phyloP scores from a whole-genome alignment of 345 rosid genomes.

The Capsella bursapastoris region DNA sequence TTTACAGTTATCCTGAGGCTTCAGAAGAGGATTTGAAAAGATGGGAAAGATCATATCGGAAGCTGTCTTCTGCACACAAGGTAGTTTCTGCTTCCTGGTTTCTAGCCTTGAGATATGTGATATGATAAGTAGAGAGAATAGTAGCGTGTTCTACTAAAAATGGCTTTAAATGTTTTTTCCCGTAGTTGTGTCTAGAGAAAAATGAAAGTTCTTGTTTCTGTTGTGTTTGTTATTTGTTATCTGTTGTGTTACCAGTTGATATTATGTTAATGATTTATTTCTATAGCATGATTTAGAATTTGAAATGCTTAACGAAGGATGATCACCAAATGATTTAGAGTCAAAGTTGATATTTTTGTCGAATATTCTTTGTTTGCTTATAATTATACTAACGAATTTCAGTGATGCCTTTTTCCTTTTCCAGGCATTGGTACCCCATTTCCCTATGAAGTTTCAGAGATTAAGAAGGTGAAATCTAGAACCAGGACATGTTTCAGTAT shows the following conservation, averaged over 20 bases:
- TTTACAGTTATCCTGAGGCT: conserved; percentile 81
- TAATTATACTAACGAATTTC: background rate
- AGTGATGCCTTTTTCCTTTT: conserved; percentile 25
- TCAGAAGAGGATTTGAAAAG: conserved; percentile 82
- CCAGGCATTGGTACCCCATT: conserved; percentile 77
- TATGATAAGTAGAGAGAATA: background rate
- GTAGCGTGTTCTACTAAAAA: background rate
- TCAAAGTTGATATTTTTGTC: background rate
- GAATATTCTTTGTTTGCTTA: background rate
- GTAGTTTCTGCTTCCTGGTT: conserved; percentile 44
- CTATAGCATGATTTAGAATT: background rate
- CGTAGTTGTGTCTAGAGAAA: background rate
- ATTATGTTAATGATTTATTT: background rate
- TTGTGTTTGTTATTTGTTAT: conserved; percentile 6
- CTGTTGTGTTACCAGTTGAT: background rate
- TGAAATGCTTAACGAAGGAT: background rate
- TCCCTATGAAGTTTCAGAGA: conserved; percentile 63
- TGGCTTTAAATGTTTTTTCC: background rate
- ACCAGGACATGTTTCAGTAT: background rate
- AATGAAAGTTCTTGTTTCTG: background rate
- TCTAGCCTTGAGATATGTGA: conserved; percentile 8
- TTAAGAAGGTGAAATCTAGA: conserved; percentile 59
- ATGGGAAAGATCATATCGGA: conserved; percentile 78
- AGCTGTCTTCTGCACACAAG: conserved; percentile 81
- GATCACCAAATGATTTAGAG: conserved; percentile 8